phyloP scores from a whole-genome alignment of 352 stramenopile genomes.

The Halophytophthora polymorphica region DNA sequence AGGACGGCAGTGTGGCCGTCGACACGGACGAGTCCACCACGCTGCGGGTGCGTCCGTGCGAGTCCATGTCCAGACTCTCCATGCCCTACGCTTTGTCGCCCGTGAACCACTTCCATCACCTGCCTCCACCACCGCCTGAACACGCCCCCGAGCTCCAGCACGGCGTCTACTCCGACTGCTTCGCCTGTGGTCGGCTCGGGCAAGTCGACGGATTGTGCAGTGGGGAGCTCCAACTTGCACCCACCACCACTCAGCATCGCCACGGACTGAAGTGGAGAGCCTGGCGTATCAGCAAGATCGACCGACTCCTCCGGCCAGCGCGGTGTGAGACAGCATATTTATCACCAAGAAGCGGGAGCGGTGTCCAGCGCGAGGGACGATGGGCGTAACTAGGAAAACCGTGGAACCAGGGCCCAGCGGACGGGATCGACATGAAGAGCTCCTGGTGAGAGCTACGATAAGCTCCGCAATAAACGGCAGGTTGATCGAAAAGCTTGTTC shows the following conservation, averaged over 20 bases:
- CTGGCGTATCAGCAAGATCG: background rate
- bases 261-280: background rate
- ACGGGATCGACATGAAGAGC: too few species aligned
- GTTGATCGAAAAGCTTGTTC: too few species aligned
- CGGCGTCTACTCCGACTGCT: constrained; percentile 23
- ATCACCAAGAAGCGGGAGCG: constrained; percentile 9
- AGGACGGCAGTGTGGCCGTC: constrained; percentile 38
- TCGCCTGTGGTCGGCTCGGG: constrained; percentile 12
- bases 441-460: too few species aligned
- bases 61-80: constrained; percentile 39
- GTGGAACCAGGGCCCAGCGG: too few species aligned
- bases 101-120: constrained; percentile 60
- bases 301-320: background rate
- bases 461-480: too few species aligned
- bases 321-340: background rate
- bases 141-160: constrained; percentile 30
- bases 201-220: background rate
- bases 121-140: constrained; percentile 29
- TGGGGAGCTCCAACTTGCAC: too few species aligned
- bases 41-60: constrained; percentile 47
- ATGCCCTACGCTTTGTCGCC: constrained; percentile 59
- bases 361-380: constrained; percentile 8
- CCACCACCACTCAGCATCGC: background rate
- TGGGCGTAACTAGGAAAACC: background rate
- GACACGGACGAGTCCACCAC: constrained; percentile 45